Evolutionary conservation across 192 early-diverging fungal species (phyloP).

Genomic region (Lunasporangiospora selenospora): DNA sequence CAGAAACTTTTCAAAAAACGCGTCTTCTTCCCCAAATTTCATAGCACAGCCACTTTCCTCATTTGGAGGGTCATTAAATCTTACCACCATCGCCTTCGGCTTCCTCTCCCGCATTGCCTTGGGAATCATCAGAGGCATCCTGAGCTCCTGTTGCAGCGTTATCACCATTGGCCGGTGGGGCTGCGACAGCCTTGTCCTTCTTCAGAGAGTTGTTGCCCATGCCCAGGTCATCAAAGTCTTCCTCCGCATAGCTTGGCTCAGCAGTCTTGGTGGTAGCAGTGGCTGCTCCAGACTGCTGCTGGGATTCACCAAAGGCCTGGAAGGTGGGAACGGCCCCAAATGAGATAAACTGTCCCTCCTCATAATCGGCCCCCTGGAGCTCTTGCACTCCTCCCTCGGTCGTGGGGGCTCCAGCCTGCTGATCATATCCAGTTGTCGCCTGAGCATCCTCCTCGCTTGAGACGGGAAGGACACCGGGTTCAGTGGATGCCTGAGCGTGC

Average conservation of each 20-base stretch:
- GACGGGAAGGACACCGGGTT: constrained; percentile 32
- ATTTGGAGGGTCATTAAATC: too few species aligned
- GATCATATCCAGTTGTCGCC: constrained; percentile 48
- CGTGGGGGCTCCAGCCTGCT: neutral
- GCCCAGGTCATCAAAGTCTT: constrained; percentile 68
- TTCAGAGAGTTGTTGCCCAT: constrained; percentile 62
- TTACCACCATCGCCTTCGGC: constrained; percentile 2
- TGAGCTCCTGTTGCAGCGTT: neutral
- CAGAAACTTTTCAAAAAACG: too few species aligned
- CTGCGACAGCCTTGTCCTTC: constrained; percentile 29
- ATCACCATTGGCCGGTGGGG: constrained; percentile 3
- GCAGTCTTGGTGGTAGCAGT: constrained; percentile 21
- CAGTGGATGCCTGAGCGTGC: constrained; percentile 6
- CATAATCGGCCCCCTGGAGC: constrained; percentile 19
- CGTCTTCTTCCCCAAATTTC: too few species aligned
- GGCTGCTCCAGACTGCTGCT: constrained; percentile 5
- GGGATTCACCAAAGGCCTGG: constrained; percentile 31
- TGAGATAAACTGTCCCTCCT: constrained; percentile 39
- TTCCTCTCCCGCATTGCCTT: constrained; percentile 28
- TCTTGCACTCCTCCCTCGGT: constrained; percentile 8
- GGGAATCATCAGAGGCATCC: constrained; percentile 28
- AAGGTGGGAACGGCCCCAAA: constrained; percentile 44
- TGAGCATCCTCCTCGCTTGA: constrained; percentile 46
- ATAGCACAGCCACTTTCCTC: too few species aligned
- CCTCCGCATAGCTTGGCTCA: constrained; percentile 20